A percentile compares a stretch with the other conserved stretches of the same genome.
Evolutionary conservation across 139 green algal species (phyloP).

Genomic region (Chlamydomonas schloesseri): DNA sequence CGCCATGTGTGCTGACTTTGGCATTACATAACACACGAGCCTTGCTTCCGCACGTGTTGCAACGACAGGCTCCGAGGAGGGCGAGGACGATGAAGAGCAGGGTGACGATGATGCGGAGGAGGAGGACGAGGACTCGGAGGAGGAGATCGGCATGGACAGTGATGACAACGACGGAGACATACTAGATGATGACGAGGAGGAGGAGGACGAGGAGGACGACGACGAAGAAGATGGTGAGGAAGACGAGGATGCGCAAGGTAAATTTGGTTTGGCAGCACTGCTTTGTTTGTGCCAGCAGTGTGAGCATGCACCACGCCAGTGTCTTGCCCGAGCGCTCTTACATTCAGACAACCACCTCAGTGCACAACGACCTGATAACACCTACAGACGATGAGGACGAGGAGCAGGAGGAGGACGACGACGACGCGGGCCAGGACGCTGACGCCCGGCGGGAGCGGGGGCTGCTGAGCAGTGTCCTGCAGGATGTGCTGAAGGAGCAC

Average conservation of each 20-base stretch:
- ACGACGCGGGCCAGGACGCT: neutral
- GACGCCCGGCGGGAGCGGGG: neutral
- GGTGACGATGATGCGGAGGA: constrained; percentile 25
- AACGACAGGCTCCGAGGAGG: neutral
- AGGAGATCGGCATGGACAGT: constrained; percentile 16
- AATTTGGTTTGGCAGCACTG: too few species aligned
- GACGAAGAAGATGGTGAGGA: neutral
- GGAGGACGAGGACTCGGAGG: constrained; percentile 7
- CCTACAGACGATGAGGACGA: neutral
- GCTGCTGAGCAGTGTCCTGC: constrained; percentile 29
- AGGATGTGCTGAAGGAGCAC: constrained; percentile 5
- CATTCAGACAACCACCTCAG: too few species aligned
- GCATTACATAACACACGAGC: too few species aligned
- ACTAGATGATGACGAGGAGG: neutral
- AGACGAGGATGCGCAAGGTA: too few species aligned
- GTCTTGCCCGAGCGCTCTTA: too few species aligned
- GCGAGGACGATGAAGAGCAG: constrained; percentile 19
- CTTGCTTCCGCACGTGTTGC: too few species aligned
- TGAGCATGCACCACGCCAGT: too few species aligned
- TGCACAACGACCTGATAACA: too few species aligned
- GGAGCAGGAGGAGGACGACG: constrained; percentile 4
- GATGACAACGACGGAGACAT: neutral
- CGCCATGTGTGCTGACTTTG: too few species aligned
- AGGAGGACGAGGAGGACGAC: constrained; percentile 16
- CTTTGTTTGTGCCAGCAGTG: too few species aligned